phyloP scores from a whole-genome alignment of 345 rosid species.

The Carallia pectinifolia region DNA sequence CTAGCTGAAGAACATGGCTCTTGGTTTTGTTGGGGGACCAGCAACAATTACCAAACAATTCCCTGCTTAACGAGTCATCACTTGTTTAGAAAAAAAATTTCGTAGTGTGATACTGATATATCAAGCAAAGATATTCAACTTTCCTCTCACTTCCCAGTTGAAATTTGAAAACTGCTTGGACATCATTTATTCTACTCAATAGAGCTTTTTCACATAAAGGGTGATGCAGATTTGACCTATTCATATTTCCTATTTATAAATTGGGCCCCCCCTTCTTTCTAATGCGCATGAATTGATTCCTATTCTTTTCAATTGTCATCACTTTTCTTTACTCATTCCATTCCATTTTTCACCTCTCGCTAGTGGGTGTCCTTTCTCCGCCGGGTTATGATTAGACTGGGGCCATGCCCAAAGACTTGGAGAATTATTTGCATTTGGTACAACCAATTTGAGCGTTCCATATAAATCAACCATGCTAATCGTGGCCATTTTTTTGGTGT shows the following conservation, averaged over 20 bases:
- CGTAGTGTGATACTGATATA: neutral
- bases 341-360: neutral
- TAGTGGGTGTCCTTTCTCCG: slow-evolving; percentile 3
- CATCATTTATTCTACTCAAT: neutral
- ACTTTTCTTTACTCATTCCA: neutral
- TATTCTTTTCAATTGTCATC: neutral
- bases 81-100: neutral
- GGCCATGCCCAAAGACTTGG: neutral
- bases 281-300: slow-evolving; percentile 13
- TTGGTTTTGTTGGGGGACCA: neutral
- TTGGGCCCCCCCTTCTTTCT: neutral
- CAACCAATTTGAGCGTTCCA: neutral
- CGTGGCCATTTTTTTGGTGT: neutral
- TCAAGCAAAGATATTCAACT: neutral
- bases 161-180: slow-evolving; percentile 7
- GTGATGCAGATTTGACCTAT: slow-evolving; percentile 17
- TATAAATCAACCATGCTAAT: neutral
- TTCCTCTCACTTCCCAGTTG: slow-evolving; percentile 10
- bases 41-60: neutral
- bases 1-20: neutral
- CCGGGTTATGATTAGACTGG: slow-evolving; percentile 1
- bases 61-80: neutral
- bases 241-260: neutral
- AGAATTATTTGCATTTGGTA: neutral
- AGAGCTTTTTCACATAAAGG: slow-evolving; percentile 6